Base-by-base conservation (phyloP, 2,329 filamentous ascomycete genomes). In the Tolypocladium inflatum region DNA sequence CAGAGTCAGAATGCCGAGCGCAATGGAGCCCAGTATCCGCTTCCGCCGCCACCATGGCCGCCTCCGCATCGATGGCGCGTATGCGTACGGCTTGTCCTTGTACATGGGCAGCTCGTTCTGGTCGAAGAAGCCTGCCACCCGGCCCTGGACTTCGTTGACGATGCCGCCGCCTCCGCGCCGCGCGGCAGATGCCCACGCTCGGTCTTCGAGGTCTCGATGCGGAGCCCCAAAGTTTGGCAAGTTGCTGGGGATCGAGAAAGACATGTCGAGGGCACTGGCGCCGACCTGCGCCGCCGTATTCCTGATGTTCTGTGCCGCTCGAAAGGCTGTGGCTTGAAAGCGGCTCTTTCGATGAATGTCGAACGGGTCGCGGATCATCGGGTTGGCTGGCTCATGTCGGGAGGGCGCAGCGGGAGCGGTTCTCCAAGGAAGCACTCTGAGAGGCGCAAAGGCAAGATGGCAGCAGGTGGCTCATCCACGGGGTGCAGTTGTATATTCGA, bases 51-150 rank as follows among this genome's bases (percentile, higher is more conserved):
- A 86, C 64, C 83, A 73, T 39, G 83, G 79, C 55, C 79, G 78
- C 61, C 79, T 78, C 65, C 83, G 82, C 64, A 82, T 78, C 60
- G 83, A 83, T 39, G 80, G 76, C 50, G 82, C 79, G 66, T 89
- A 87, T 55, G 80, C 81, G 70, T 90, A 94, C n/a, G 94, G 94
- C 73, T 99, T 99, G 76, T 99, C 94, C 75, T 99, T 99, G 78
- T 99, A 99, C 89, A 97, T 92, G 52, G 94, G 94, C 62, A 99
- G 77, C 59, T 64, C 72, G 39, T 75, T 67, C 61, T 72, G 73
- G 42, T 86, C 83, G 61, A 92, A 86, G 60, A 91, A 80, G 59
- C 78, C 80, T 55, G 81, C 82, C 41, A 90, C 77, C 61, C 82
- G 84, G 65, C 82, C 81, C 54, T 87, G 78, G 43, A 90, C 78